Evolutionary conservation across 805 yeast species (phyloP), one percentile per base, ranked within the genome.

Genomic region (Pichia sporocuriosa): DNA sequence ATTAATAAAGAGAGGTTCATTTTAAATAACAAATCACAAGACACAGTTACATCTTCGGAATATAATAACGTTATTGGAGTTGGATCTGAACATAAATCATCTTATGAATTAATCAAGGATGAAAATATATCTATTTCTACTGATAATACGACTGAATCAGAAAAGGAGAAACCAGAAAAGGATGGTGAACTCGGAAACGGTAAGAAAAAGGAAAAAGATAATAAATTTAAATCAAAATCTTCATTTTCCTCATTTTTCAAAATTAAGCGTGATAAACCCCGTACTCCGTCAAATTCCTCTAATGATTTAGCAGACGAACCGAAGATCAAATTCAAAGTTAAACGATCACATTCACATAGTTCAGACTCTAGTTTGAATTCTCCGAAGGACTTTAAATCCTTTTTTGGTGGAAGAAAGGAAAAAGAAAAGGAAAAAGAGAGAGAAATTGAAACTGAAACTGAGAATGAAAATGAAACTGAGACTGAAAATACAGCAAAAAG

Each of bases 211-310:
- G 41, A 16, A 16, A 40, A 47, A 25, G 43, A 43, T 19, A 36
- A 28, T n/a, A 44, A 47, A 27, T 23, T 15, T 1, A 47, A 48
- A 27, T 13, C 37, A 17, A 48, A 48, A 37, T 29, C 49, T 13
- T 44, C 52, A 4, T 48, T 48, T 15, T 33, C 51, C 1, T 45
- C 49, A n/a, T 48, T 48, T 31, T 48, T 48, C 26, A 48, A 48
- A 32, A 40, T 48, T 4, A 44, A 42, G 19, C 40, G 41, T 22
- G 47, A 44, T 22, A 48, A 48, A 17, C 40, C 46, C 15, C 43
- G 46, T 12, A 40, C 40, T 13, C n/a, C 30, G 9, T 42, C 46
- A 7, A 28, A 20, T 9, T 15, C 27, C 4, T 11, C 26, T 6
- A n/a, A 15, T 4, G 33, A 23, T 13, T 13, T 33, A n/a, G 4